Conservation (phyloP, 1,284 basidiomycete species). For the Cryptococcus jaspeensis region DNA sequence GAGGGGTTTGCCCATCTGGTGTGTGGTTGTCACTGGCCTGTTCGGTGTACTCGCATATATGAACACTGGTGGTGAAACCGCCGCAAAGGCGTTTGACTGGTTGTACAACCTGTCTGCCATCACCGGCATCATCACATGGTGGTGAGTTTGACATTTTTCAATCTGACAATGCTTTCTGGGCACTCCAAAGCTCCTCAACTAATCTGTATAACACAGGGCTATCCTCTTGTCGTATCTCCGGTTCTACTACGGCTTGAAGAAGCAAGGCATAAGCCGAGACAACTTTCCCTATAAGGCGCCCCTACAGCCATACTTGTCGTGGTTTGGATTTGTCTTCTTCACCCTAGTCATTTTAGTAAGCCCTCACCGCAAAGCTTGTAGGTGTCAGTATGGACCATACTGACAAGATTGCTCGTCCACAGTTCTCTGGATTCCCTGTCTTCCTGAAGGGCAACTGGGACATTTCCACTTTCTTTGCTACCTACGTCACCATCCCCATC, state of each 20-base stretch:
- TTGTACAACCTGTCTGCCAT: constrained; percentile 66
- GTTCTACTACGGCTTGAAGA: constrained; percentile 65
- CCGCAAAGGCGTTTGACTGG: constrained; percentile 55
- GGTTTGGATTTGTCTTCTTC: constrained; percentile 35
- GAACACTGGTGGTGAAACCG: constrained; percentile 40
- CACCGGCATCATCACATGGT: constrained; percentile 67
- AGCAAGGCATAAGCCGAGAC: constrained; percentile 60
- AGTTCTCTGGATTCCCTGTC: background rate
- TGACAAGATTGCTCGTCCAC: background rate
- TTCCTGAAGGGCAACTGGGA: constrained; percentile 5
- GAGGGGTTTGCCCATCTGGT: constrained; percentile 65
- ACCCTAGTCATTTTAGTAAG: constrained; percentile 1
- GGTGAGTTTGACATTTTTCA: constrained; percentile 22
- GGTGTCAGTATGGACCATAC: constrained; percentile 31
- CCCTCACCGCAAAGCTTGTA: background rate
- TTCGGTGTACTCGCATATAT: constrained; percentile 60
- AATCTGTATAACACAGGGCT: constrained; percentile 42
- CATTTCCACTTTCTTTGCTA: background rate
- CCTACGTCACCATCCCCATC: background rate
- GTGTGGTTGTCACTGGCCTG: constrained; percentile 57
- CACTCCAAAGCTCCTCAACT: no score
- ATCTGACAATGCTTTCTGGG: constrained; percentile 17
- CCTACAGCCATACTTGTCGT: constrained; percentile 55
- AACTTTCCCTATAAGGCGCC: constrained; percentile 59
- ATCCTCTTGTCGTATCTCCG: constrained; percentile 71